Conservation (phyloP, 1,139 yeast species). For the Torulaspora globosa region DNA sequence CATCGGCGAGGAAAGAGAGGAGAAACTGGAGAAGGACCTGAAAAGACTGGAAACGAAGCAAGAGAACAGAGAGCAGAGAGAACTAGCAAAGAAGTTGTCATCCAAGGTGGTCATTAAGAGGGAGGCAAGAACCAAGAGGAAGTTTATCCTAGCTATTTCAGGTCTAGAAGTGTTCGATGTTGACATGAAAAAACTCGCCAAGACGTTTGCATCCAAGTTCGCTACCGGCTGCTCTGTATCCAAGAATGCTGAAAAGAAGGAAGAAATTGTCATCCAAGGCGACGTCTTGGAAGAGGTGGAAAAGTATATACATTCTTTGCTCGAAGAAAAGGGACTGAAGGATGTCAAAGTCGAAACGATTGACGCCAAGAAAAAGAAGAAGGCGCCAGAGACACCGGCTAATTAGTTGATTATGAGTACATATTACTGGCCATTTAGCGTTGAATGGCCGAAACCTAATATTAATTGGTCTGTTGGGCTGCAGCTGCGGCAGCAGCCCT, state of each 20-base stretch:
- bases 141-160: conserved; percentile 78
- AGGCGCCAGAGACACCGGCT: conserved; percentile 25
- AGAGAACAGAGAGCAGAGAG: conserved; percentile 84
- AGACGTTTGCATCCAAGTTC: conserved; percentile 87
- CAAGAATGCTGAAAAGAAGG: conserved; percentile 86
- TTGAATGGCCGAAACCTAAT: background rate
- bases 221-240: conserved; percentile 98
- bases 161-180: conserved; percentile 87
- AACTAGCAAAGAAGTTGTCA: conserved; percentile 68
- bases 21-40: conserved; percentile 73
- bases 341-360: conserved; percentile 85
- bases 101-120: conserved; percentile 80
- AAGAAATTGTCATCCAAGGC: conserved; percentile 89
- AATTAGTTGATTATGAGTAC: background rate
- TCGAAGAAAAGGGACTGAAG: conserved; percentile 76
- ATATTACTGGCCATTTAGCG: too few relatives aligned
- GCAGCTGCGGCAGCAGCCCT: conserved; percentile 25
- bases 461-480: conserved; percentile 1
- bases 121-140: conserved; percentile 86
- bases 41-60: conserved; percentile 85
- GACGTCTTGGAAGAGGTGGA: conserved; percentile 93
- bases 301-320: conserved; percentile 61
- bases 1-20: conserved; percentile 62
- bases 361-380: conserved; percentile 75
- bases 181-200: conserved; percentile 86